phyloP scores from a whole-genome alignment of 805 yeast species.

The Yueomyces sinensis region DNA sequence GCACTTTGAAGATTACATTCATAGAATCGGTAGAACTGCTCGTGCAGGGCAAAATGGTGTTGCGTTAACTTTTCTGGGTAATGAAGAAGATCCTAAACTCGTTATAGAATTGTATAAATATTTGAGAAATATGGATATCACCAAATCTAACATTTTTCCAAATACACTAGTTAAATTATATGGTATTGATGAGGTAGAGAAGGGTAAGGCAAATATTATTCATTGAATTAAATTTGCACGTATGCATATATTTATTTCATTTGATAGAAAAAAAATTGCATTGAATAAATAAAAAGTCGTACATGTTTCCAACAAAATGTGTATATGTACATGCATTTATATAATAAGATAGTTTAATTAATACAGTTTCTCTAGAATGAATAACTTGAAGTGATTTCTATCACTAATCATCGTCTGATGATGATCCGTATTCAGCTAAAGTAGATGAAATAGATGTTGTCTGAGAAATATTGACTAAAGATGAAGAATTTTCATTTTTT shows the following conservation, averaged over 20 bases:
- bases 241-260: background rate
- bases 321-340: no score
- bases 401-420: background rate
- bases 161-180: background rate
- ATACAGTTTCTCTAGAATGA: no score
- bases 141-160: background rate
- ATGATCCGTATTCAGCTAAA: background rate
- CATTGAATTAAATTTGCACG: background rate
- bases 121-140: constrained; percentile 13
- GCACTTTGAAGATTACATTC: constrained; percentile 72
- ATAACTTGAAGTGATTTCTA: no score
- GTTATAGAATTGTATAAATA: constrained; percentile 29
- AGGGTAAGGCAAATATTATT: background rate
- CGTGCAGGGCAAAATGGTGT: constrained; percentile 79
- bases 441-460: background rate
- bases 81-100: constrained; percentile 37
- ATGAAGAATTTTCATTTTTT: no score
- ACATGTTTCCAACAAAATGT: no score
- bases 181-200: background rate
- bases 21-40: constrained; percentile 93
- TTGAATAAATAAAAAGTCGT: no score
- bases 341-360: no score
- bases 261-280: no score
- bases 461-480: no score
- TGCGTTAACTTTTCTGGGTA: constrained; percentile 59